phyloP scores from a whole-genome alignment of 352 stramenopile genomes.

The Phytophthora multivora region DNA sequence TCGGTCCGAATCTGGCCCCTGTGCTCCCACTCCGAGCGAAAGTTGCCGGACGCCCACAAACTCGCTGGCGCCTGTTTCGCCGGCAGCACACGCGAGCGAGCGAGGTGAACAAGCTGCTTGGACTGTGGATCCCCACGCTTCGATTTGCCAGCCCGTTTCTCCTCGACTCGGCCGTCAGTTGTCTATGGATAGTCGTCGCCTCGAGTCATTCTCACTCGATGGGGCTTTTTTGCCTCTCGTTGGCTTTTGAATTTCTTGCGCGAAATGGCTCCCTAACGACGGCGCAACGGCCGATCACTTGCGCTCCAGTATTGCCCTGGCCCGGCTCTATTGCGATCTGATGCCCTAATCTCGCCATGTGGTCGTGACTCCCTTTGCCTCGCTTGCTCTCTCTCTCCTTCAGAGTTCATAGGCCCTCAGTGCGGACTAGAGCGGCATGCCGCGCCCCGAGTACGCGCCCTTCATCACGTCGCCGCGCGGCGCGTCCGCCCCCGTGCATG shows the following conservation, averaged over 20 bases:
- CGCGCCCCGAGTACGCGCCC: slow-evolving; percentile 45
- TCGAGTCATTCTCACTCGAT: neutral
- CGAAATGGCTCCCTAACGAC: slow-evolving; percentile 18
- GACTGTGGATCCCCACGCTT: neutral
- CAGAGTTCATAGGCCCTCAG: slow-evolving; percentile 21
- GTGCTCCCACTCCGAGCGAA: slow-evolving; percentile 8
- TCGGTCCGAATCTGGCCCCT: slow-evolving; percentile 5
- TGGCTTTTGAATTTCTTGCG: slow-evolving; percentile 7
- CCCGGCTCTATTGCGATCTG: slow-evolving; percentile 15
- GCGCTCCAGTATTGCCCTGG: neutral
- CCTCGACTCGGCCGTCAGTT: neutral
- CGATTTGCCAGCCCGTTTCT: slow-evolving; percentile 12
- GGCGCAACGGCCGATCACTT: slow-evolving; percentile 9
- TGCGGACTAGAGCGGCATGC: slow-evolving; percentile 26
- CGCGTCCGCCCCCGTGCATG: slow-evolving; percentile 20
- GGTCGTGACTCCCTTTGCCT: slow-evolving; percentile 1
- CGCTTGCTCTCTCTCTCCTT: slow-evolving; percentile 12
- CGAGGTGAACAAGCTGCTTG: slow-evolving; percentile 12
- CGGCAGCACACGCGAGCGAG: neutral
- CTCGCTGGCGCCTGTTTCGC: slow-evolving; percentile 12
- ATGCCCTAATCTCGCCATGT: slow-evolving; percentile 18
- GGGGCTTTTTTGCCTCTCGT: neutral
- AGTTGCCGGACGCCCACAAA: slow-evolving; percentile 17
- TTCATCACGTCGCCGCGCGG: slow-evolving; percentile 41
- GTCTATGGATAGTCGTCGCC: slow-evolving; percentile 24